Evolutionary conservation across 2,329 filamentous ascomycete genomes (phyloP).

Genomic region (Colletotrichum filicis): DNA sequence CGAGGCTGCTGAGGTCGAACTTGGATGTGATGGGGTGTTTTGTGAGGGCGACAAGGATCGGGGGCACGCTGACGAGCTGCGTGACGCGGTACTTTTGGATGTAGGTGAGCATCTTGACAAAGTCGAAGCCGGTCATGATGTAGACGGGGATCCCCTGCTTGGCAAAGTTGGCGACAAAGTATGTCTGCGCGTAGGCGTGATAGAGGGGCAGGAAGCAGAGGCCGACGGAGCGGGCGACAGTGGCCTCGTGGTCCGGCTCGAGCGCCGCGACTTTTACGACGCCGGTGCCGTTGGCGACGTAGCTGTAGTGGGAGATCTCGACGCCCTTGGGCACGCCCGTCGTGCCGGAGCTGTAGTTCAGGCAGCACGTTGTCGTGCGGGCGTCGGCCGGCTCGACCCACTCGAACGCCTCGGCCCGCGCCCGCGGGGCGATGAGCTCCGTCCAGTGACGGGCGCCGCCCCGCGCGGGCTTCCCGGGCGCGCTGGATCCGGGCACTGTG

Average conservation of each 20-base stretch:
- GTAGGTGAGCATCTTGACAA: constrained; percentile 75
- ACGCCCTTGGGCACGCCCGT: constrained; percentile 89
- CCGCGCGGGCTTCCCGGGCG: constrained; percentile 31
- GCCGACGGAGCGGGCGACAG: constrained; percentile 50
- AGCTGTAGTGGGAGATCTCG: constrained; percentile 81
- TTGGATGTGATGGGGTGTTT: constrained; percentile 75
- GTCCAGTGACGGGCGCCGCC: constrained; percentile 71
- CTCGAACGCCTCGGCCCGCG: constrained; percentile 65
- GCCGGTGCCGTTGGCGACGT: constrained; percentile 76
- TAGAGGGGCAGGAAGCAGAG: constrained; percentile 83
- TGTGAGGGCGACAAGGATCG: constrained; percentile 77
- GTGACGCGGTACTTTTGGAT: constrained; percentile 77
- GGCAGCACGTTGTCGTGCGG: constrained; percentile 67
- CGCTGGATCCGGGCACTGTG: constrained; percentile 48
- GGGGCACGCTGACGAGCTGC: constrained; percentile 75
- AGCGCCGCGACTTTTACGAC: constrained; percentile 60
- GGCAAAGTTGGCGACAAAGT: constrained; percentile 70
- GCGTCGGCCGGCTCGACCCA: constrained; percentile 70
- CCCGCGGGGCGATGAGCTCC: constrained; percentile 62
- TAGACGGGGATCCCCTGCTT: constrained; percentile 74
- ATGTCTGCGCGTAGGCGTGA: constrained; percentile 78
- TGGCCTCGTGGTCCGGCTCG: constrained; percentile 59
- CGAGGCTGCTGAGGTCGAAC: constrained; percentile 76
- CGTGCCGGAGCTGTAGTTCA: constrained; percentile 85
- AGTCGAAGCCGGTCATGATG: constrained; percentile 83